Evolutionary conservation across 176 grass and related monocot species (phyloP).

Genomic region (Aegilops tauschii): DNA sequence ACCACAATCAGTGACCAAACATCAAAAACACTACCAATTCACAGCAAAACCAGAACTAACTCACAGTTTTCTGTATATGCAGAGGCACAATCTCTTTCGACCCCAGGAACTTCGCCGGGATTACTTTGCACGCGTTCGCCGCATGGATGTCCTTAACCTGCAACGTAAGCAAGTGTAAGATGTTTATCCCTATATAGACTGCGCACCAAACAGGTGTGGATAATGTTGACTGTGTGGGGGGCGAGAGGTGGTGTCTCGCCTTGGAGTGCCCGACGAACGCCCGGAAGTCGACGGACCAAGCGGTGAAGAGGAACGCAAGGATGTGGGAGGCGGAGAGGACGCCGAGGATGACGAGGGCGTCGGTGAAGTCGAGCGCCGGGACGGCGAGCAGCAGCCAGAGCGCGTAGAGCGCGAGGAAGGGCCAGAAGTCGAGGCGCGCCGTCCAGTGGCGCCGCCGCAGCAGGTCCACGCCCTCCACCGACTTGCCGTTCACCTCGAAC

Average conservation of each 20-base stretch:
- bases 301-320: slow-evolving; percentile 81
- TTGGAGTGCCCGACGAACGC: slow-evolving; percentile 83
- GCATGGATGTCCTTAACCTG: slow-evolving; percentile 76
- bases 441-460: slow-evolving; percentile 72
- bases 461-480: slow-evolving; percentile 89
- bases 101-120: slow-evolving; percentile 82
- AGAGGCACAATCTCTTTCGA: slow-evolving; percentile 93
- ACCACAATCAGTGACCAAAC: not conserved
- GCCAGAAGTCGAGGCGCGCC: slow-evolving; percentile 89
- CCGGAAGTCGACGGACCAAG: slow-evolving; percentile 93
- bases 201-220: not conserved
- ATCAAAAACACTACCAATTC: not conserved
- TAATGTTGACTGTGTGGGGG: slow-evolving; percentile 8
- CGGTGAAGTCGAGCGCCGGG: slow-evolving; percentile 83
- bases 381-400: slow-evolving; percentile 75
- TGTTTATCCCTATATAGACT: slow-evolving; percentile 17
- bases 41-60: slow-evolving; percentile 12
- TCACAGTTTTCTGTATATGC: slow-evolving; percentile 67
- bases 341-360: slow-evolving; percentile 72
- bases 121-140: slow-evolving; percentile 82
- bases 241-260: slow-evolving; percentile 34
- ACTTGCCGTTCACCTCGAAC: slow-evolving; percentile 90
- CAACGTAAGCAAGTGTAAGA: slow-evolving; percentile 24
- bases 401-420: slow-evolving; percentile 74
- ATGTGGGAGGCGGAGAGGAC: slow-evolving; percentile 62